Conservation (phyloP, 257 asterid genomes). For the Solanum piurae region DNA sequence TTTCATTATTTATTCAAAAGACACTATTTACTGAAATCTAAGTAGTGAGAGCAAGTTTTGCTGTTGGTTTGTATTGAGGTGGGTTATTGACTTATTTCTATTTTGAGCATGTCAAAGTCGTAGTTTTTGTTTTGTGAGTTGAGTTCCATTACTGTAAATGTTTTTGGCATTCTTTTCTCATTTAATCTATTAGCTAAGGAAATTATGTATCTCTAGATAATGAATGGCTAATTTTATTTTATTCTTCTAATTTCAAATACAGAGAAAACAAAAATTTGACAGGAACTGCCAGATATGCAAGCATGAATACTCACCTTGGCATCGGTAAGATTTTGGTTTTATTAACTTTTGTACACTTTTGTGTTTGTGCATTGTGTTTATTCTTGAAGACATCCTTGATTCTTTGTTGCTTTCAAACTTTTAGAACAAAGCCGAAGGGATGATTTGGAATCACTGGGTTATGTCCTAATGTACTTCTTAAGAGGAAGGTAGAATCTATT, state of each 20-base stretch:
- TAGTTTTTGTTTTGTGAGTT: not conserved
- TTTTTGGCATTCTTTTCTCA: not conserved
- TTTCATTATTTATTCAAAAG: not conserved
- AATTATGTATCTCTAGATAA: not conserved
- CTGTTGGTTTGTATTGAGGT: not conserved
- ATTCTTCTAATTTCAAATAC: slow-evolving; percentile 14
- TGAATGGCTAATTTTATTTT: not conserved
- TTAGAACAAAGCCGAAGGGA: slow-evolving; percentile 94
- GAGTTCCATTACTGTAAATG: not conserved
- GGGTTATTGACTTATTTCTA: not conserved
- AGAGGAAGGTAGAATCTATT: slow-evolving; percentile 56
- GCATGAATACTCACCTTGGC: slow-evolving; percentile 94
- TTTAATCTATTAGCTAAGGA: not conserved
- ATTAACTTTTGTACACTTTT: slow-evolving; percentile 1
- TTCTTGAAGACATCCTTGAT: not conserved
- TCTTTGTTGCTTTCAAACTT: slow-evolving; percentile 16
- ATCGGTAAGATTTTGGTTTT: slow-evolving; percentile 41
- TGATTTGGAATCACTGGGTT: slow-evolving; percentile 93
- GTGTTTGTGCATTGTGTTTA: not conserved
- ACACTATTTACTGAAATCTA: not conserved
- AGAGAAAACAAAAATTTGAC: slow-evolving; percentile 86
- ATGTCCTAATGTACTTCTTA: slow-evolving; percentile 85
- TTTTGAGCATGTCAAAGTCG: not conserved
- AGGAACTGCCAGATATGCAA: slow-evolving; percentile 92
- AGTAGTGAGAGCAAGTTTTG: not conserved